Conservation (phyloP, 2,329 filamentous ascomycete genomes). For the Alternaria triticimaculans region DNA sequence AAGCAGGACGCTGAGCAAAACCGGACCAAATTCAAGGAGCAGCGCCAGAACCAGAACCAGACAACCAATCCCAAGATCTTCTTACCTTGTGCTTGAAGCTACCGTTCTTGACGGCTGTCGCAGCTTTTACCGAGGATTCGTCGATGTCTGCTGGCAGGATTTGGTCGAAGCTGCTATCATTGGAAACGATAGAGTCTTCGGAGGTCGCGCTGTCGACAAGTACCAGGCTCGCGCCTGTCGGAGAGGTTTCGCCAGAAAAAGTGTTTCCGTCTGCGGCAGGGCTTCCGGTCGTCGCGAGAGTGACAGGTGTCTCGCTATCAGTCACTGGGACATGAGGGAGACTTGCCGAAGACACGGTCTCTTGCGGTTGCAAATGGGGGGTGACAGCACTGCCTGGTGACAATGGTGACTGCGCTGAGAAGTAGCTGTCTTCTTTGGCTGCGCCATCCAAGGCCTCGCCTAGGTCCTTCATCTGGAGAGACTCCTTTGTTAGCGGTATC, state of each 20-base stretch:
- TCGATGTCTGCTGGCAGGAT: background rate
- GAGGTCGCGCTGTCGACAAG: slow-evolving; percentile 75
- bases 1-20: background rate
- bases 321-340: background rate
- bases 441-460: slow-evolving; percentile 7
- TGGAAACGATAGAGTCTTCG: slow-evolving; percentile 9
- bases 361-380: background rate
- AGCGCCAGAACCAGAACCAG: slow-evolving; percentile 8
- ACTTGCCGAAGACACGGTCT: background rate
- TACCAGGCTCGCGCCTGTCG: slow-evolving; percentile 88
- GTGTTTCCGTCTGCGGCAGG: slow-evolving; percentile 85
- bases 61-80: slow-evolving; percentile 20
- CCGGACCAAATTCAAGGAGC: slow-evolving; percentile 7
- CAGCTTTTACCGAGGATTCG: background rate
- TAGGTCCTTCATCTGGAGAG: slow-evolving; percentile 10
- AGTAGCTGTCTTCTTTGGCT: background rate
- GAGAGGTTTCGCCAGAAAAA: slow-evolving; percentile 90
- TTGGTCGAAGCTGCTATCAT: slow-evolving; percentile 20
- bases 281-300: slow-evolving; percentile 43
- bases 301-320: slow-evolving; percentile 5
- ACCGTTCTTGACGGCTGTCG: background rate
- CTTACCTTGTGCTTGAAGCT: slow-evolving; percentile 24
- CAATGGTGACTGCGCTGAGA: background rate
- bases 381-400: background rate
- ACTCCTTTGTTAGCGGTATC: slow-evolving; percentile 12